Percentiles rank a stretch among this genome's conserved stretches.
Evolutionary conservation across 805 yeast genomes (phyloP).

Genomic region (Crinitomyces ghanaensis): DNA sequence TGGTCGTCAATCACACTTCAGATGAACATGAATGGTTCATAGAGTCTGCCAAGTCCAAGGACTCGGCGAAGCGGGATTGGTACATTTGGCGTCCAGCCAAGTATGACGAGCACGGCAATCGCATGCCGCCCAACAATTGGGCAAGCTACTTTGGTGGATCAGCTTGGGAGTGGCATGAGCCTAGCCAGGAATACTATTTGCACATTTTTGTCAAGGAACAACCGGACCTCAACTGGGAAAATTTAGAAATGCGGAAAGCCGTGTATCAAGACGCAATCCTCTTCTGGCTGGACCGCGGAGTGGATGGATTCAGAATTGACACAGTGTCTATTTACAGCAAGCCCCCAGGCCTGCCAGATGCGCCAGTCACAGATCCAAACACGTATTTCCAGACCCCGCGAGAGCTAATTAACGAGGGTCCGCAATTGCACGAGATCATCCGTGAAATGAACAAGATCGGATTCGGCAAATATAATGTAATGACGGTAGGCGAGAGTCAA

Average conservation of each 20-base stretch:
- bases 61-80: slow-evolving; percentile 49
- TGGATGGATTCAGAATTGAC: slow-evolving; percentile 50
- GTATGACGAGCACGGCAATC: slow-evolving; percentile 35
- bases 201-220: slow-evolving; percentile 41
- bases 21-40: slow-evolving; percentile 46
- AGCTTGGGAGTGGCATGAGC: slow-evolving; percentile 47
- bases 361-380: slow-evolving; percentile 35
- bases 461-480: slow-evolving; percentile 36
- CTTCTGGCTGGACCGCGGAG: slow-evolving; percentile 45
- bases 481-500: slow-evolving; percentile 48
- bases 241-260: slow-evolving; percentile 28
- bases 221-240: slow-evolving; percentile 55
- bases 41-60: slow-evolving; percentile 39
- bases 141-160: slow-evolving; percentile 39
- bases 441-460: slow-evolving; percentile 36
- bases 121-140: slow-evolving; percentile 50
- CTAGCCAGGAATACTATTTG: slow-evolving; percentile 44
- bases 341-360: slow-evolving; percentile 35
- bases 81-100: slow-evolving; percentile 44
- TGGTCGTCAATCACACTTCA: slow-evolving; percentile 50
- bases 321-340: slow-evolving; percentile 45
- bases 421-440: slow-evolving; percentile 47
- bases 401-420: slow-evolving; percentile 28
- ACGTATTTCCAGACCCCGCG: background rate
- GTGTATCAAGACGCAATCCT: slow-evolving; percentile 37